phyloP scores from a whole-genome alignment of 2,329 filamentous ascomycete species.

The Apiospora pterosperma region DNA sequence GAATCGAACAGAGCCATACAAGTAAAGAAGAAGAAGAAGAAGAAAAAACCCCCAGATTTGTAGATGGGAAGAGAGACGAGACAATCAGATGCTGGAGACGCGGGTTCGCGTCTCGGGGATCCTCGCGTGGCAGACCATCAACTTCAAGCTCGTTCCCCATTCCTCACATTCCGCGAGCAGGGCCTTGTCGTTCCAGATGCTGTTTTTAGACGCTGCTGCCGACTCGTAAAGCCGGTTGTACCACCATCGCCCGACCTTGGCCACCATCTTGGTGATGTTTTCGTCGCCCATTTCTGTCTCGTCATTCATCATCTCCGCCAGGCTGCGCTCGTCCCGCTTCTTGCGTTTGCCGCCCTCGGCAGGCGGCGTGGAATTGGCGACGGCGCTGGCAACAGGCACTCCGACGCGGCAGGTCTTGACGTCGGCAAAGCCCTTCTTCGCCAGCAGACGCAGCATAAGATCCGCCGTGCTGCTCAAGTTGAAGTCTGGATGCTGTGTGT shows the following conservation, averaged over 20 bases:
- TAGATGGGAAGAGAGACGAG: background rate
- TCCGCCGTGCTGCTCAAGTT: constrained; percentile 60
- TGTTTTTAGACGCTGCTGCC: constrained; percentile 51
- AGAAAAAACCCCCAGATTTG: background rate
- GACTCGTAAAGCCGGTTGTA: constrained; percentile 88
- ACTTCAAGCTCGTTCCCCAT: constrained; percentile 80
- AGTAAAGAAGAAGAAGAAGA: background rate
- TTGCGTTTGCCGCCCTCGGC: constrained; percentile 26
- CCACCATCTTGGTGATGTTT: constrained; percentile 87
- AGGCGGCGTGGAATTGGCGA: constrained; percentile 23
- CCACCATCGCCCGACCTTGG: constrained; percentile 93
- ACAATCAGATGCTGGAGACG: constrained; percentile 42
- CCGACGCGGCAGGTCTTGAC: constrained; percentile 76
- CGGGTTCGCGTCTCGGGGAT: constrained; percentile 59
- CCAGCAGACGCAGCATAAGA: constrained; percentile 62
- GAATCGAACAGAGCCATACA: background rate
- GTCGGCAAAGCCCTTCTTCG: constrained; percentile 65
- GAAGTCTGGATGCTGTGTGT: constrained; percentile 54
- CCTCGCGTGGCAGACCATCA: constrained; percentile 88
- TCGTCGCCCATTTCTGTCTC: constrained; percentile 71
- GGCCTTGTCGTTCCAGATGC: constrained; percentile 76
- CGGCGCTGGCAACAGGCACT: constrained; percentile 63
- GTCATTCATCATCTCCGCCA: constrained; percentile 72
- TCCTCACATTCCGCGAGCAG: constrained; percentile 83
- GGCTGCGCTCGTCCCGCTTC: constrained; percentile 44